Base-by-base conservation (phyloP, 768 basidiomycete species). In the Auriculariales sp. region DNA sequence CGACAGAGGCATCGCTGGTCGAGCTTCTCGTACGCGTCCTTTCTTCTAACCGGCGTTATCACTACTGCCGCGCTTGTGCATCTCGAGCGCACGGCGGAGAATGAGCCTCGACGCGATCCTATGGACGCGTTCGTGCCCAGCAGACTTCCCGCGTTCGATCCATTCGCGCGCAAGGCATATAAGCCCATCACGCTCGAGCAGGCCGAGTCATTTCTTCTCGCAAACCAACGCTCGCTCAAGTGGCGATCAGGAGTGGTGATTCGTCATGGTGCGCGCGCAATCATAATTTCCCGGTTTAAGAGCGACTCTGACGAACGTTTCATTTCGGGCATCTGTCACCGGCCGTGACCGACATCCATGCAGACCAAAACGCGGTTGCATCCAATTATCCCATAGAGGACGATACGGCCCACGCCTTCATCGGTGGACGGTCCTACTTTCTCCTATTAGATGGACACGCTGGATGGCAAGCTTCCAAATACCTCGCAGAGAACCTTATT, bases 371-470 rank as follows among this genome's bases (percentile, higher is more conserved):
- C 19, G 6, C 14, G 22, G 39, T 44, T 7, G 14, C 39, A 15
- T 19, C 39, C 39, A 44, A 44, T 15, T 19, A 25, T 24, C 39
- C 39, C 5, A 24, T 19, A 19, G 39, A 44, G 15, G 39, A 44
- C 39, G 39, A 44, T 19, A 25, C 39, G 19, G 17, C 39, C 22
- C 15, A 44, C 39, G 39, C 19, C 39, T 44, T 7, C 39, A 15
- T 44, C 24, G 39, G 39, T 25, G 39, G 39, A 11, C 39, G 39
- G 4, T 25, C 22, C 39, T 44, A 44, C 65, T 92, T 90, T 58
- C 68, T 88, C 2, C 80, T 94, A 28, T 84, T 94, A 79, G 91
- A 92, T 56, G 91, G 92, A 3, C 95, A 98, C 61, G 70, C 77
- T 2, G 95, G 95, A 1, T 75, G 67, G 31, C 74, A 88, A 47